Evolutionary conservation across 2,329 filamentous ascomycete genomes (phyloP).

Genomic region (Anthostomella pinea): DNA sequence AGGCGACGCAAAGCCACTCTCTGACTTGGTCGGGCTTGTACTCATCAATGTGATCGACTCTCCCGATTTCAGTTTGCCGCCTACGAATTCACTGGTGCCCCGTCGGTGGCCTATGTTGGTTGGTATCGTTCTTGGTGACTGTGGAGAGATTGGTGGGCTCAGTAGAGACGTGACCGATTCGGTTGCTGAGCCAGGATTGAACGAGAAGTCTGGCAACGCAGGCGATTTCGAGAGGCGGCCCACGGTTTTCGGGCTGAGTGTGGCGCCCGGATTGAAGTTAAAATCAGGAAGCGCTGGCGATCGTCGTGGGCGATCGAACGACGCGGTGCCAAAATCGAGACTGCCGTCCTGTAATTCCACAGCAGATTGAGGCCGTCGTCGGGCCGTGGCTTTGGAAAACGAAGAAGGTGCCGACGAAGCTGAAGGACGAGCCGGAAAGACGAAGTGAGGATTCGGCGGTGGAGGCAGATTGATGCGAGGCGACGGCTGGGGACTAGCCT

Average conservation of each 20-base stretch:
- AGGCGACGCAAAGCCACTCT: conserved; percentile 56
- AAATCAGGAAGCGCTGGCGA: conserved; percentile 43
- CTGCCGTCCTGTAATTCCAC: conserved; percentile 37
- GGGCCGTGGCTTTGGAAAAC: conserved; percentile 46
- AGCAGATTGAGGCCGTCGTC: conserved; percentile 52
- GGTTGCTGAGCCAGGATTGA: conserved; percentile 27
- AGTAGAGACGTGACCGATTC: conserved; percentile 38
- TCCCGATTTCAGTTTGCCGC: conserved; percentile 62
- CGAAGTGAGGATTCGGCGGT: conserved; percentile 64
- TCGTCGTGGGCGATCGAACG: conserved; percentile 11
- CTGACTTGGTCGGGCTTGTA: conserved; percentile 66
- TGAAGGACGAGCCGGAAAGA: conserved; percentile 55
- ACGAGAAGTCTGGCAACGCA: conserved; percentile 11
- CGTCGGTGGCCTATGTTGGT: conserved; percentile 73
- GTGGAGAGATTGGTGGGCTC: conserved; percentile 55
- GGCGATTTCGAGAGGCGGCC: conserved; percentile 32
- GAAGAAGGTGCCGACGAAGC: conserved; percentile 47
- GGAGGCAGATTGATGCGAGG: conserved; percentile 40
- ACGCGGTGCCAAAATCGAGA: conserved; percentile 18
- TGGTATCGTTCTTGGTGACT: conserved; percentile 47
- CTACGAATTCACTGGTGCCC: conserved; percentile 83
- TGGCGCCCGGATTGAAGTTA: conserved; percentile 52
- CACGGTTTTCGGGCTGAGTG: conserved; percentile 11
- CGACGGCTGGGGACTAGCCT: conserved; percentile 32
- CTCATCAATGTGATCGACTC: conserved; percentile 61